These are phyloP conservation scores for Prunus kanzakura DNA, from an alignment of 306 rosid species.

Conservation along the genomic window DNA sequence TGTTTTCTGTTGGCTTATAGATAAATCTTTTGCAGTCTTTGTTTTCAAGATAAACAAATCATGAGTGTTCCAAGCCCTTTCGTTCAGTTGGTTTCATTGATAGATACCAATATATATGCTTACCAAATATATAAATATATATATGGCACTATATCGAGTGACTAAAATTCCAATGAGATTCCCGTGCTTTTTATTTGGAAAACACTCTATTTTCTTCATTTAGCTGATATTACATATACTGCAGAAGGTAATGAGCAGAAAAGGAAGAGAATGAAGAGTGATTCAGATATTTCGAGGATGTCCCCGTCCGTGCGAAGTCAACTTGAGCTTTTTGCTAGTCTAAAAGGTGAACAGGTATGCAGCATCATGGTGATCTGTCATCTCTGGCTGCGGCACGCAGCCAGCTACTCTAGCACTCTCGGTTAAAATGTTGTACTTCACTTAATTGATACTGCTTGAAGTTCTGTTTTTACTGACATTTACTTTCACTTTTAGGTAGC, in stretches of 20 bases:
- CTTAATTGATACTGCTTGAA: not conserved
- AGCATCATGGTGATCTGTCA: conserved; percentile 8
- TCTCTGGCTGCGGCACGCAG: not conserved
- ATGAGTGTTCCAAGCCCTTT: not conserved
- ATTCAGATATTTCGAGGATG: conserved; percentile 73
- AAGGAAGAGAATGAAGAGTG: conserved; percentile 76
- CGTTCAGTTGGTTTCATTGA: not conserved
- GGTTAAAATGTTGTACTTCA: not conserved
- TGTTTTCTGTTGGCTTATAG: not conserved
- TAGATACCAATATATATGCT: not conserved
- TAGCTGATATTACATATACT: conserved; percentile 34
- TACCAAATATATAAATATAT: not conserved
- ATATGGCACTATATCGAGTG: not conserved
- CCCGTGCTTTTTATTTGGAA: not conserved
- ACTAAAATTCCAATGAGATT: conserved; percentile 17
- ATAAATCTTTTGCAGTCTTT: not conserved
- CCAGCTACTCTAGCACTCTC: not conserved
- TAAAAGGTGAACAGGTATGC: conserved; percentile 89
- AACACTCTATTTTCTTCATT: conserved; percentile 12
- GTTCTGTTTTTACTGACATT: conserved; percentile 17
- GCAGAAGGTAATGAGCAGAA: conserved; percentile 92
- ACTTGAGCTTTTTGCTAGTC: conserved; percentile 68
- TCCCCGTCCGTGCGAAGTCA: conserved; percentile 58
- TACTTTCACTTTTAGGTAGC: conserved; percentile 67
- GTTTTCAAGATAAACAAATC: not conserved